A percentile compares a stretch with the other conserved stretches of the same genome.
Conservation (phyloP, 78 protist species). For the Planoprotostelium fungivorum region DNA sequence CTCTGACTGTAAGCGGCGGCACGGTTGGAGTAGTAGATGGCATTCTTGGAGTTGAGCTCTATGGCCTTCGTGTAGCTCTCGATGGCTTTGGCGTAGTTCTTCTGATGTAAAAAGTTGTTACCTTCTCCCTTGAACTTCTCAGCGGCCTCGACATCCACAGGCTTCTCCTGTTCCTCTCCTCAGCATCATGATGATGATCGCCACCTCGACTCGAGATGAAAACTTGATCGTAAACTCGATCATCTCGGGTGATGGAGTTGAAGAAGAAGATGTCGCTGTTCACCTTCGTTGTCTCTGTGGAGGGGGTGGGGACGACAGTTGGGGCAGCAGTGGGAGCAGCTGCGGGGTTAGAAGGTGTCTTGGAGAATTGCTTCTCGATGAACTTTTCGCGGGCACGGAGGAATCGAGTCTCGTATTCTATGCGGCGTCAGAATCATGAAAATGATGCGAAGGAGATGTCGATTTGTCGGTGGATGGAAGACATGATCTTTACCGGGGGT, state of each 20-base stretch:
- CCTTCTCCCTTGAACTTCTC: neutral
- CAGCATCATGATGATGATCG: no score
- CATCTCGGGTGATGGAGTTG: neutral
- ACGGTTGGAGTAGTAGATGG: neutral
- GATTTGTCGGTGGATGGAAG: no score
- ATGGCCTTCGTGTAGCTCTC: neutral
- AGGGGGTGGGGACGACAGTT: neutral
- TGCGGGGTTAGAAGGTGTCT: neutral
- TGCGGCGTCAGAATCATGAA: neutral
- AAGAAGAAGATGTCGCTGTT: no score
- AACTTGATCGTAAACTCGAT: neutral
- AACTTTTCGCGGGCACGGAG: neutral
- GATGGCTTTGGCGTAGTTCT: neutral
- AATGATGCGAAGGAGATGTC: neutral
- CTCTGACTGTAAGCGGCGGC: neutral
- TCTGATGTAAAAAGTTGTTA: neutral
- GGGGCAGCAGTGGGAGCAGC: neutral
- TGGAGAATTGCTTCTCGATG: neutral
- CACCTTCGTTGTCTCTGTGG: neutral
- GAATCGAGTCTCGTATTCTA: neutral
- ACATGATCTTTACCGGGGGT: neutral
- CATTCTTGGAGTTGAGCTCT: neutral
- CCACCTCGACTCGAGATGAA: neutral
- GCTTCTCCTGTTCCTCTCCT: no score
- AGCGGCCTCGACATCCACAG: neutral